Conservation (phyloP, 257 asterid species). For the Nicotiana knightiana region DNA sequence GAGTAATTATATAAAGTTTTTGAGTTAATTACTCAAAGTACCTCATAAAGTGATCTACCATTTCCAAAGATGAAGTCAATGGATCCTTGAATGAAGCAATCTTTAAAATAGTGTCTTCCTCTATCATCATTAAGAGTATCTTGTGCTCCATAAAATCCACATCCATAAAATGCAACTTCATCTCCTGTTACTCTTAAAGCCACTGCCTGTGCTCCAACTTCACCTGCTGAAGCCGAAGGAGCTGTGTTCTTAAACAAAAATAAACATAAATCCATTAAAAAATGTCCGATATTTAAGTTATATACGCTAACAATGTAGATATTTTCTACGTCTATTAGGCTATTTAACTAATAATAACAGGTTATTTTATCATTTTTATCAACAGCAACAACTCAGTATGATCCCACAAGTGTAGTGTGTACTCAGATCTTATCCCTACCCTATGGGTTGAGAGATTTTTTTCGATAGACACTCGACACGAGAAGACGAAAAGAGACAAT, state of each 20-base stretch:
- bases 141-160: constrained; percentile 81
- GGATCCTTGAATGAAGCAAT: constrained; percentile 86
- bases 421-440: no score
- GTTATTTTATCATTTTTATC: no score
- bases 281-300: background rate
- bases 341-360: background rate
- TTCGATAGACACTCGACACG: no score
- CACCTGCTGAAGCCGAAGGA: constrained; percentile 70
- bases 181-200: constrained; percentile 66
- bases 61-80: constrained; percentile 87
- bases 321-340: background rate
- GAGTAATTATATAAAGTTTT: no score
- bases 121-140: constrained; percentile 71
- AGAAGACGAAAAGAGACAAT: no score
- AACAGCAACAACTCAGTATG: no score
- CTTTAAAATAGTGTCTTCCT: constrained; percentile 78
- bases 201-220: constrained; percentile 60
- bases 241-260: constrained; percentile 55
- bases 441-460: no score
- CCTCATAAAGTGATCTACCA: constrained; percentile 70
- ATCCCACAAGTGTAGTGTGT: no score
- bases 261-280: background rate
- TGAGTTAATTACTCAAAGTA: constrained; percentile 2
- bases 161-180: constrained; percentile 69
- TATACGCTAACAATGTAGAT: no score